Base-by-base conservation (phyloP, 1,284 basidiomycete species). In the Apiotrichum veenhuisii region DNA sequence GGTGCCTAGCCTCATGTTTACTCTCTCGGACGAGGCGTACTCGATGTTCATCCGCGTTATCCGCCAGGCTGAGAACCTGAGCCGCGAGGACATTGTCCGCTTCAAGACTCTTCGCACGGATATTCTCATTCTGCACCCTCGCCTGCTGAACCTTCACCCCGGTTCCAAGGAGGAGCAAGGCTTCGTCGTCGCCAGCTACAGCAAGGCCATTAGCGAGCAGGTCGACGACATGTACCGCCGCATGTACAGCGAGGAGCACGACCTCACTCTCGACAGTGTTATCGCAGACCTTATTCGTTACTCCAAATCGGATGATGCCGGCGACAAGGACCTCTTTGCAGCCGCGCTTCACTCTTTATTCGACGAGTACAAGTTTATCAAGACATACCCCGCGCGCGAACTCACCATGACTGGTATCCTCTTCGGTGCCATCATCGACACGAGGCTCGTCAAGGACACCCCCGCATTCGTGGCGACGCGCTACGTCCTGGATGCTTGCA, bases 321-420 rank as follows among this genome's bases (percentile, higher is more conserved):
- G 87, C 62, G 93, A 98, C 67, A 91, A 94, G 73, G 91, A 98
- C 79, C 85, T 97, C 58, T 97, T 98, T 73, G 96, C 94, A 15
- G 98, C 94, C 83, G 95, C 97, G 85, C 86, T 98, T 51, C 94
- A 98, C 80, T 96, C 97, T 79, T 85, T 99, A 53, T 98, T 99
- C 77, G 96, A 98, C 84, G 96, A 99, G 80, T 97, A 97, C 84
- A 93, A 94, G 72, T 98, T 97, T 82, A 97, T 98, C 84, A 91
- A 96, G 73, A 89, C 90, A 51, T 92, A 99, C 71, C 96, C 96
- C 17, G 83, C 89, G 30, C 89, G 92, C 61, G 93, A 98, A 79
- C 83, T 98, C 47, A 86, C 87, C 44, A 93, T 98, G 86, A 98
- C 96, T 1, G 96, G 91, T 49, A 89, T 92, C 69, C 84, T 99